Conservation (phyloP, 805 yeast species). For the Pichia cabralensis region DNA sequence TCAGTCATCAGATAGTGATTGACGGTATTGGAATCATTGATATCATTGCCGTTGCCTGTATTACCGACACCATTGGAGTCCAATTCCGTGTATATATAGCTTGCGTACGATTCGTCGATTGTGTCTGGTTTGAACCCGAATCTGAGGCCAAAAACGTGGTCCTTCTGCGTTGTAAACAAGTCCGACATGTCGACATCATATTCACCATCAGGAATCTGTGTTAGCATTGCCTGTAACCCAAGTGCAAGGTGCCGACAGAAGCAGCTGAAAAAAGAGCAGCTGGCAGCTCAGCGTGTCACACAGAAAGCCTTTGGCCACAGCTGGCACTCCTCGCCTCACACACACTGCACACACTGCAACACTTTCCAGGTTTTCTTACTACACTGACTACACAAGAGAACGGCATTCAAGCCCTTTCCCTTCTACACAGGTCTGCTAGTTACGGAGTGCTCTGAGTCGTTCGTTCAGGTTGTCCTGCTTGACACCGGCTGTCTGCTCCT, state of each 20-base stretch:
- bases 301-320: too few species aligned
- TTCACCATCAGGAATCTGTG: constrained; percentile 27
- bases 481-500: constrained; percentile 50
- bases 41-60: not conserved
- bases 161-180: constrained; percentile 10
- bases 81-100: constrained; percentile 6
- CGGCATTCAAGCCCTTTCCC: too few species aligned
- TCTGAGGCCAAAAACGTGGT: constrained; percentile 24
- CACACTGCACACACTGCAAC: too few species aligned
- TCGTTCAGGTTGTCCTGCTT: constrained; percentile 78
- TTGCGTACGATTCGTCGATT: constrained; percentile 18
- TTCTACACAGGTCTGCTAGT: constrained; percentile 10
- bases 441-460: constrained; percentile 76
- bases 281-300: too few species aligned
- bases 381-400: too few species aligned
- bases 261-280: too few species aligned
- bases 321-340: too few species aligned
- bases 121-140: constrained; percentile 27
- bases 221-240: too few species aligned
- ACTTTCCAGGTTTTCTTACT: too few species aligned
- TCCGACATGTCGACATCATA: constrained; percentile 25
- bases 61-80: too few species aligned
- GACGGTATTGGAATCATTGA: not conserved
- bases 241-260: too few species aligned
- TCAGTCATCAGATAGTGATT: constrained; percentile 13